These are phyloP conservation scores for Neurospora sp. DNA, from an alignment of 495 filamentous ascomycete genomes.

Conservation along the genomic window DNA sequence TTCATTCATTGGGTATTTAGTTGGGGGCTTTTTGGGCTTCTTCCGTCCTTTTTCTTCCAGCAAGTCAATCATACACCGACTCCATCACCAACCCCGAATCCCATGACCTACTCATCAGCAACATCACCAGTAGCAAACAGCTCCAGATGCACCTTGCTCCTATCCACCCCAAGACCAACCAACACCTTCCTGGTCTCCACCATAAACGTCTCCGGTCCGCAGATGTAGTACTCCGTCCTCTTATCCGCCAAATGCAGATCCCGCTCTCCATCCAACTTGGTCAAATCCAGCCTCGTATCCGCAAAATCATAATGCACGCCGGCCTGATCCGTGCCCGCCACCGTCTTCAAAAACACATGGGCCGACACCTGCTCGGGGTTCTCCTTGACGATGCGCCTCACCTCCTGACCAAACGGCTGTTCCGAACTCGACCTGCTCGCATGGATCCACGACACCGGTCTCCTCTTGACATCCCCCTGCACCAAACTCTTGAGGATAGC, in stretches of 20 bases:
- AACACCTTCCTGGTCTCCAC: slow-evolving; percentile 39
- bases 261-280: slow-evolving; percentile 38
- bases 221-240: slow-evolving; percentile 54
- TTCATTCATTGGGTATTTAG: background rate
- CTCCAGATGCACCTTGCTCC: slow-evolving; percentile 52
- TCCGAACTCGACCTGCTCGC: slow-evolving; percentile 39
- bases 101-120: slow-evolving; percentile 4
- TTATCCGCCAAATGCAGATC: slow-evolving; percentile 43
- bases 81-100: background rate
- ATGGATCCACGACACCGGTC: slow-evolving; percentile 60
- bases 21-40: background rate
- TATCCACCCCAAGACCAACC: slow-evolving; percentile 38
- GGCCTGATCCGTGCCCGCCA: slow-evolving; percentile 32
- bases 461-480: slow-evolving; percentile 17
- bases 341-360: slow-evolving; percentile 31
- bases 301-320: slow-evolving; percentile 48
- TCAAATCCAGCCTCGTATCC: slow-evolving; percentile 42
- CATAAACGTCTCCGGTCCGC: slow-evolving; percentile 62
- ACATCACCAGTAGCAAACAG: slow-evolving; percentile 54
- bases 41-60: background rate
- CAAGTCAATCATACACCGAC: background rate
- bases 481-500: slow-evolving; percentile 50
- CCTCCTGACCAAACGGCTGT: slow-evolving; percentile 44
- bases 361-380: slow-evolving; percentile 28
- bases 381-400: slow-evolving; percentile 37